Evolutionary conservation across 208 protist species (phyloP).

Genomic region (Leishmania arabica): DNA sequence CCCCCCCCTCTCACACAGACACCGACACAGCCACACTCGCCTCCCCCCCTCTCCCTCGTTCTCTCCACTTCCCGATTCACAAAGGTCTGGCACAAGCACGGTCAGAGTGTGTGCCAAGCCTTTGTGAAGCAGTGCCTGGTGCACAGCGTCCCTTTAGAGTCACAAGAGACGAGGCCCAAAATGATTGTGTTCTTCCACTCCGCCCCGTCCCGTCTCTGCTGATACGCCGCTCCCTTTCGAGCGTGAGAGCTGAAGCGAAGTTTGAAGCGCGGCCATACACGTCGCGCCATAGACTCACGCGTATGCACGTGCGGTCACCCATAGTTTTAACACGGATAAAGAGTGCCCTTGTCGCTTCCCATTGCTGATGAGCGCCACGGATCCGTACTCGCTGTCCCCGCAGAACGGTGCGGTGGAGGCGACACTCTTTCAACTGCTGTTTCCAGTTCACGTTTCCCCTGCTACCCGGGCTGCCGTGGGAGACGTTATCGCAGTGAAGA

Average conservation of each 20-base stretch:
- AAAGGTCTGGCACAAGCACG: neutral
- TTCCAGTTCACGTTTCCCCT: neutral
- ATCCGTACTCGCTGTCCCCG: conserved; percentile 5
- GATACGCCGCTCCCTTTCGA: no score
- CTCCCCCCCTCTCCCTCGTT: neutral
- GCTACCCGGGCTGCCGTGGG: neutral
- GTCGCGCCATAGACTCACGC: neutral
- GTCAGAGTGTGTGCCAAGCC: neutral
- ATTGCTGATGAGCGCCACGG: neutral
- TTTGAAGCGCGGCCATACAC: neutral
- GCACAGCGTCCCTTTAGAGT: neutral
- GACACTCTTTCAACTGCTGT: conserved; percentile 10
- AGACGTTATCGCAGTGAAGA: neutral
- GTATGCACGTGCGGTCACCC: neutral
- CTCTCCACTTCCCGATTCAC: neutral
- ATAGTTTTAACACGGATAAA: neutral
- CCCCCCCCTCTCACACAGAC: no score
- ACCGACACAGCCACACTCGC: neutral
- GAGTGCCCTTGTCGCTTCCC: neutral
- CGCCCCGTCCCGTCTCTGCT: no score
- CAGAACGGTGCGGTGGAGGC: neutral
- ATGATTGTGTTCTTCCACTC: neutral
- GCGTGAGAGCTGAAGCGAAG: neutral
- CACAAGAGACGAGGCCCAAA: neutral
- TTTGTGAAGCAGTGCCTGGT: neutral